These are phyloP conservation scores for Eucalyptus fibrosa DNA, from an alignment of 345 rosid genomes.

Conservation along the genomic window DNA sequence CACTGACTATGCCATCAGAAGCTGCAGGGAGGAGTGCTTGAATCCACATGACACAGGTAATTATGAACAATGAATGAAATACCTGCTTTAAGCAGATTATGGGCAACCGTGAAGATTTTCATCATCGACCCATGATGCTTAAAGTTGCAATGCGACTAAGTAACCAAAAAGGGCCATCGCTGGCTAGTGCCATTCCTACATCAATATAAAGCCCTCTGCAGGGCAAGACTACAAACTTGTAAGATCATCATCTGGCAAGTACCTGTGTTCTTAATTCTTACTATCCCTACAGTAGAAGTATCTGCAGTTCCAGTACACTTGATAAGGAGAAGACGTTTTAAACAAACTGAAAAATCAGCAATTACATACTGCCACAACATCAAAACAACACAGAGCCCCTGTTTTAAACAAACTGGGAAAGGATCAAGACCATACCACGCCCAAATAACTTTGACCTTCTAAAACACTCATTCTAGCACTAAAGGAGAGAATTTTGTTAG, in stretches of 20 bases:
- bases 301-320: not conserved
- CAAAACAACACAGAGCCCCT: not conserved
- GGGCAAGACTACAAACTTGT: not conserved
- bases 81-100: not conserved
- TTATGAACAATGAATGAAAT: not conserved
- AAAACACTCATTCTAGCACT: not conserved
- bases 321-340: not conserved
- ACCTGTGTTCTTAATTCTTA: not conserved
- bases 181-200: not conserved
- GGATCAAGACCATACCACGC: not conserved
- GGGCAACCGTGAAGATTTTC: not conserved
- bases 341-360: not conserved
- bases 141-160: not conserved
- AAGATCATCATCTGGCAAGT: not conserved
- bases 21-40: not conserved
- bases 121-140: not conserved
- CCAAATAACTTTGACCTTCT: not conserved
- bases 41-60: not conserved
- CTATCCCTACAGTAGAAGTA: not conserved
- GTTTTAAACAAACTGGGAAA: not conserved
- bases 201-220: not conserved
- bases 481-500: not conserved
- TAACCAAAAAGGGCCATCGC: not conserved
- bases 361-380: not conserved
- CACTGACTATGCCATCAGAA: not conserved